These are phyloP conservation scores for Mortierella sp. DNA, from an alignment of 371 early-diverging fungal genomes.

Conservation along the genomic window DNA sequence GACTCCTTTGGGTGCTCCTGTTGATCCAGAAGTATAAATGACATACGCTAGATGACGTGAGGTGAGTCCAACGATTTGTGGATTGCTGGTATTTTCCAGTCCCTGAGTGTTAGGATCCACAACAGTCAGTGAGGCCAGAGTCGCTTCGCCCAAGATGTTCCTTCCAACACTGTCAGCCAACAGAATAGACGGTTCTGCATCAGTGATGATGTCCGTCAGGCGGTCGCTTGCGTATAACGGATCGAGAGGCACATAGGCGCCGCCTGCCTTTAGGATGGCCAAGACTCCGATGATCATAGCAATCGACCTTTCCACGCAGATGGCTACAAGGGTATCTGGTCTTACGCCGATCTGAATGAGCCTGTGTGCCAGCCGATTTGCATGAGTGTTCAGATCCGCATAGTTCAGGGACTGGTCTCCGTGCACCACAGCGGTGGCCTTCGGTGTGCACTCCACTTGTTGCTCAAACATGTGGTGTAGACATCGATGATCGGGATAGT, in stretches of 20 bases:
- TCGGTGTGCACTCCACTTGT: background rate
- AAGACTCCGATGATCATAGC: too few relatives aligned
- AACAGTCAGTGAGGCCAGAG: too few relatives aligned
- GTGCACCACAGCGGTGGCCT: background rate
- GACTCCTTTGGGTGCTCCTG: conserved; percentile 63
- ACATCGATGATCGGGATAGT: background rate
- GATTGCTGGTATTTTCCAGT: too few relatives aligned
- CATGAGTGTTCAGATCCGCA: too few relatives aligned
- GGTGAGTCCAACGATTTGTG: background rate
- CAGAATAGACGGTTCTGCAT: background rate
- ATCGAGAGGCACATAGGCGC: too few relatives aligned
- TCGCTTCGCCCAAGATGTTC: background rate
- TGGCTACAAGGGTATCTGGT: too few relatives aligned
- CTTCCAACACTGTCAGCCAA: background rate
- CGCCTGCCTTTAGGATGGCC: too few relatives aligned
- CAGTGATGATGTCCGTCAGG: background rate
- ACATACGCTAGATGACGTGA: conserved; percentile 19
- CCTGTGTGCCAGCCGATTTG: too few relatives aligned
- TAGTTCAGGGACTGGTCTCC: too few relatives aligned
- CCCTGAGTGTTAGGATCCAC: too few relatives aligned
- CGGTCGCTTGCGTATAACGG: background rate
- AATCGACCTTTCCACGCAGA: too few relatives aligned
- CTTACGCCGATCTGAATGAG: too few relatives aligned
- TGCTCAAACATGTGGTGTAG: background rate
- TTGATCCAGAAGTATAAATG: conserved; percentile 61